Base-by-base conservation (phyloP, 2,329 filamentous ascomycete genomes). In the Ophiostoma tasmaniense region DNA sequence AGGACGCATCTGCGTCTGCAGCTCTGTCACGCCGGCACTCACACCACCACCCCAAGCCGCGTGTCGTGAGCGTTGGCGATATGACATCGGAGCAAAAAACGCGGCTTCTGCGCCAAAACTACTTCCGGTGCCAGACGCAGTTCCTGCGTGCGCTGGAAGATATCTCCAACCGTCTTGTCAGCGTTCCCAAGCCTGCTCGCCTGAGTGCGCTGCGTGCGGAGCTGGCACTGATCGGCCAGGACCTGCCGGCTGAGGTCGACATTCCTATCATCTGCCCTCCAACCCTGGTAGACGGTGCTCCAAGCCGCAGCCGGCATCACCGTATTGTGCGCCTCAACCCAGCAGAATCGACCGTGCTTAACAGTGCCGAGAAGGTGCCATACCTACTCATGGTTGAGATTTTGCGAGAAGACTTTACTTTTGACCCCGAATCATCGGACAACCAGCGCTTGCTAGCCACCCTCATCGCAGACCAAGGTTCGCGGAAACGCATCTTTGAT, bases 351-450 rank as follows among this genome's bases (percentile, higher is more conserved):
- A 94, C 91, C 0, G 92, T 93, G 68, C 80, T 95, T 67, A 95
- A 95, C 78, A 95, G 91, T 76, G 91, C 91, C 4, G 91, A 95
- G 77, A 90, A 93, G 76, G 91, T 95, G 62, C 91, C 91, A 0
- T 95, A 93, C 78, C 79, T 95, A 66, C 83, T 95, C 35, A 93
- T 95, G 90, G 87, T 94, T 2, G 91, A 95, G 76, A 88, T 95
- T 28, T 79, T 95, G 65, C 83, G 89, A 30, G 91, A 94, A 73
- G 91, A 95, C 74, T 94, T 95, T 75, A 89, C 89, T 42, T 95
- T 95, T 74, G 89, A 94, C 73, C 90, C 91, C 0, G 87, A 90
- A 39, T 89, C 87, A 0, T 81, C 85, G 35, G 89, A 92, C 72
- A 95, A 95, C 73, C 84, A 90, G 75, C 83, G 85, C 67, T 79